These are phyloP conservation scores for Mycena maculata DNA, from an alignment of 768 basidiomycete species.

Conservation along the genomic window DNA sequence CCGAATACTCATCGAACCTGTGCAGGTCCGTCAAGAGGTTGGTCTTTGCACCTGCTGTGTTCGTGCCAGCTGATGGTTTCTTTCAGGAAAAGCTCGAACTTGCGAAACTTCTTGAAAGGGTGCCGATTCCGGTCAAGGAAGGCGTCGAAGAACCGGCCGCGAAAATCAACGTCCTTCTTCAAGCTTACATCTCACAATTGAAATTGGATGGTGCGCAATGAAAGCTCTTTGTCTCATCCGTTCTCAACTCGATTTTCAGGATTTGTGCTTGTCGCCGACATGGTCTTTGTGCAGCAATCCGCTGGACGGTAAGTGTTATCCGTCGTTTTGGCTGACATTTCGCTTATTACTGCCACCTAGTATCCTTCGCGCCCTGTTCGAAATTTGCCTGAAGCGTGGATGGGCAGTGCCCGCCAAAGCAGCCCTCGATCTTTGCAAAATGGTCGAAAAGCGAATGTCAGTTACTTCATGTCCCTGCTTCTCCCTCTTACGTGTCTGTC, in stretches of 20 bases:
- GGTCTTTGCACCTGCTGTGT: constrained; percentile 12
- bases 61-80: constrained; percentile 39
- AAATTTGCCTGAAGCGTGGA: constrained; percentile 97
- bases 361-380: constrained; percentile 95
- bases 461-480: constrained; percentile 36
- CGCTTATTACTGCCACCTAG: constrained; percentile 47
- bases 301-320: constrained; percentile 77
- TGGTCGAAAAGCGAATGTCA: constrained; percentile 89
- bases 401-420: constrained; percentile 96
- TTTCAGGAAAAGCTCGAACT: constrained; percentile 85
- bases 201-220: constrained; percentile 80
- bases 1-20: constrained; percentile 8
- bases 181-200: constrained; percentile 93
- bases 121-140: constrained; percentile 98
- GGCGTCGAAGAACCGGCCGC: constrained; percentile 95
- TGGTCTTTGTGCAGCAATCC: constrained; percentile 98
- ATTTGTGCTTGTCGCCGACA: constrained; percentile 88
- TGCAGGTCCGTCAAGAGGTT: constrained; percentile 75
- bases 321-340: background rate
- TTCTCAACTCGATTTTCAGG: constrained; percentile 51
- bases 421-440: constrained; percentile 94
- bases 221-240: background rate
- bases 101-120: constrained; percentile 89
- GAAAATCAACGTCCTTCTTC: constrained; percentile 96
- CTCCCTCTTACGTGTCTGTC: constrained; percentile 8